Evolutionary conservation across 2,329 filamentous ascomycete genomes (phyloP).

Genomic region (Polytolypa hystricis): DNA sequence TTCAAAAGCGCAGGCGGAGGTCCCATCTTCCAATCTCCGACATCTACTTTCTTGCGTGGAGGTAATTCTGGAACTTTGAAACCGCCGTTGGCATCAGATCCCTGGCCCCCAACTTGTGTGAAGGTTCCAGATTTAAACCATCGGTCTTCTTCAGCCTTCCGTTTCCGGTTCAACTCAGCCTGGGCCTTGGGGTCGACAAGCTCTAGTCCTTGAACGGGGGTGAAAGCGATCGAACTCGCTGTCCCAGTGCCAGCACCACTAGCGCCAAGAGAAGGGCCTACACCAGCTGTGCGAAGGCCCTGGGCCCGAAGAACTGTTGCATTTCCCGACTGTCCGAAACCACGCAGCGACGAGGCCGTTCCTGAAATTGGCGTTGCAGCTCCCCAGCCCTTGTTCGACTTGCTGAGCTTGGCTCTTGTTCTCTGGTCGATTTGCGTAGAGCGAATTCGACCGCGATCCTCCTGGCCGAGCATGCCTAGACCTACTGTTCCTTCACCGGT

Average conservation of each 20-base stretch:
- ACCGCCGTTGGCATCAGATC: constrained; percentile 11
- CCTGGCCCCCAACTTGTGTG: constrained; percentile 59
- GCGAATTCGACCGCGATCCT: constrained; percentile 79
- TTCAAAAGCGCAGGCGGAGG: constrained; percentile 27
- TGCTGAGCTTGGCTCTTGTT: constrained; percentile 83
- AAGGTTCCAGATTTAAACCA: constrained; percentile 99
- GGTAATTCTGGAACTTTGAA: constrained; percentile 79
- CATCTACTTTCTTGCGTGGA: constrained; percentile 60
- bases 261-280: constrained; percentile 55
- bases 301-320: constrained; percentile 65
- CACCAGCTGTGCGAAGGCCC: constrained; percentile 70
- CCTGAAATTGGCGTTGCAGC: constrained; percentile 47
- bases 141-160: constrained; percentile 85
- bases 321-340: constrained; percentile 56
- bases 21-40: constrained; percentile 46
- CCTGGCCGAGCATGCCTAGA: constrained; percentile 87
- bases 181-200: constrained; percentile 87
- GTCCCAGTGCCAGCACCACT: constrained; percentile 57
- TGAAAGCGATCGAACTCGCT: constrained; percentile 81
- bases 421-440: constrained; percentile 83
- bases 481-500: constrained; percentile 75
- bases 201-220: constrained; percentile 86
- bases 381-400: constrained; percentile 95
- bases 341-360: constrained; percentile 69
- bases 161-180: constrained; percentile 76